Evolutionary conservation across 1,284 basidiomycete species (phyloP), one percentile per base, ranked within the genome.

Genomic region (Kwoniella shivajii): DNA sequence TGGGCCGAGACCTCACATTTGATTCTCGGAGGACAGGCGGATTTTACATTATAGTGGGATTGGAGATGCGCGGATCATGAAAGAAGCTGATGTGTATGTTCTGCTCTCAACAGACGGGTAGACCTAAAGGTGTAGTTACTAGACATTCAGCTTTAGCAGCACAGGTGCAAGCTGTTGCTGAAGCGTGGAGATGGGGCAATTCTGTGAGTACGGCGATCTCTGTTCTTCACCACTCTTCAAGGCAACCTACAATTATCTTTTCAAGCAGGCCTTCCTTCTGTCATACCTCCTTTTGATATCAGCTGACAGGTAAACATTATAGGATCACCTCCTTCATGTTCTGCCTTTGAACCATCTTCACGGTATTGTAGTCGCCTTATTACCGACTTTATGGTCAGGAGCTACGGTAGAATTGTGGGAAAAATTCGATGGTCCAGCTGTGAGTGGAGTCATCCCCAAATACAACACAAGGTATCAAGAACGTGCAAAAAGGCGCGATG

Each of bases 331-430:
- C 24, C 62, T 71, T 9, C 70, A 72, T 48, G 57, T 67, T 34
- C 66, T 76, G 1, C 73, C 73, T 0, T 63, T 76, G 18, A 72
- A 76, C 54, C 73, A 75, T 57, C 66, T 76, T 16, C 74, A 75
- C 54, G 75, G 75, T 7, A 71, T 75, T 33, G 66, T 68, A 26
- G 75, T 76, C 20, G 73, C 70, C 2, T 66, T 77, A 9, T 61
- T 74, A 11, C 72, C 74, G 5, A 66, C 68, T 0, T 57, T 77
- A 16, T 77, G 70, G 64, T 67, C 69, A 13, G 75, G 75, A n/a
- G 75, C 74, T 0, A 66, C 65, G 1, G 67, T 71, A 6, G 75
- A 77, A 57, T 59, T 77, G 39, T 71, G 73, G 69, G 56, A 67
- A 26, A 66, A 65, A 53, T 73, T 77, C 51, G 70, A 72, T 45